Base-by-base conservation (phyloP, 2,329 filamentous ascomycete species). In the Pestalotiopsis sp. region DNA sequence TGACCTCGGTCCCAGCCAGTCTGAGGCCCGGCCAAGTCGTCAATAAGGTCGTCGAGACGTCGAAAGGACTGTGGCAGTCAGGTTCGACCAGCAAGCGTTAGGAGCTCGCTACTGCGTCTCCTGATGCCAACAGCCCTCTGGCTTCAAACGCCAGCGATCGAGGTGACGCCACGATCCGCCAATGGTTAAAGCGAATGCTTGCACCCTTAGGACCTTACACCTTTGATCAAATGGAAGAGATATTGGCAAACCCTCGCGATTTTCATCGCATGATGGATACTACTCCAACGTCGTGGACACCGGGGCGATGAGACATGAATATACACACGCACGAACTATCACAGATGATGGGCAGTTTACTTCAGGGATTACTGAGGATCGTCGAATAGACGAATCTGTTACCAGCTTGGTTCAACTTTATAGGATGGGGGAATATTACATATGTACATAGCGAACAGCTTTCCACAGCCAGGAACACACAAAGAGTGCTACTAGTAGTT, bases 1-100 rank as follows among this genome's bases (percentile, higher is more conserved):
- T 75, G 27, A 70, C 66, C 25, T 74, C 74, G 14, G 79, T 89
- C 27, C 88, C 89, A 6, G 77, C 85, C 63, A 84, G 83, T 69
- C 76, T 90, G 75, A 83, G 86, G 71, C 87, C 87, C 0, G 88
- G 89, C 20, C 84, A 83, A 69, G 80, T 83, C 71, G 85, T 81
- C 62, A 89, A 89, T 78, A 85, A 83, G 72, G 83, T 90, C 14
- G 80, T 89, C n/a, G 88, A 91, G 78, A 90, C 89, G 36, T 89
- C 86, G 45, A 90, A 88, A 73, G 89, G 89, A 1, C 78, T 92
- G 68, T 92, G 90, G 90, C 87, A 79, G 66, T 79, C 77, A 3
- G 76, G 76, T 45, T 75, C 77, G 60, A 52, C 45, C 17, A 72
- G 72, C 40, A 69, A 73, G 70, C 74, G 73, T 72, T 78, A 71